A percentile compares a stretch with the other conserved stretches of the same genome.
These are phyloP conservation scores for Schwanniomyces etchellsii DNA, from an alignment of 1,139 yeast genomes.

Conservation along the genomic window DNA sequence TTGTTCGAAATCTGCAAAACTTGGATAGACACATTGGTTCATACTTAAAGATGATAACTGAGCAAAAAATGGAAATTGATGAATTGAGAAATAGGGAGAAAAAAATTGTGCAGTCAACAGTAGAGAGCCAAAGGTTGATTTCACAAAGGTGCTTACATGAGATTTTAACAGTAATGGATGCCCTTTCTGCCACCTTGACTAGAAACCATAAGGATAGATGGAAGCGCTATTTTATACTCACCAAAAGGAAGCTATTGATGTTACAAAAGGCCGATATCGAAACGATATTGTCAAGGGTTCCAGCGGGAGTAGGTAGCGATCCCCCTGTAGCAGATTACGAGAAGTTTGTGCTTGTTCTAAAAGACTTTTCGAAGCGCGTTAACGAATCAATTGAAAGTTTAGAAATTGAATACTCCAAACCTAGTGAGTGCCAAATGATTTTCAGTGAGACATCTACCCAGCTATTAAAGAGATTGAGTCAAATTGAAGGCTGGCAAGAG, in stretches of 20 bases:
- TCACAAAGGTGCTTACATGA: constrained; percentile 31
- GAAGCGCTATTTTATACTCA: constrained; percentile 45
- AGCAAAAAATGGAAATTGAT: constrained; percentile 73
- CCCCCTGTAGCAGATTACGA: constrained; percentile 2
- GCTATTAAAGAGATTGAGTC: constrained; percentile 39
- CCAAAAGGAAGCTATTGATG: constrained; percentile 52
- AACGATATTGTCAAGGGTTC: constrained; percentile 12
- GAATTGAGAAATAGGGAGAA: constrained; percentile 56
- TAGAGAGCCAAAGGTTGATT: constrained; percentile 22
- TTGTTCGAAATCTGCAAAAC: constrained; percentile 68
- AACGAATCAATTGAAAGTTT: constrained; percentile 42
- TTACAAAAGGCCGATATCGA: constrained; percentile 37
- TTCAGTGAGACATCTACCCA: constrained; percentile 37
- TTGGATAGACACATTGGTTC: constrained; percentile 85
- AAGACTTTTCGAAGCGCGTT: constrained; percentile 10
- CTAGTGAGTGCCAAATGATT: constrained; percentile 48
- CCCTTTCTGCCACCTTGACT: constrained; percentile 30
- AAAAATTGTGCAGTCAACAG: constrained; percentile 29
- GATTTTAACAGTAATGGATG: constrained; percentile 36
- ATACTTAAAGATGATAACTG: constrained; percentile 78
- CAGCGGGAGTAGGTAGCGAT: not conserved
- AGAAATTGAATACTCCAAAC: constrained; percentile 43
- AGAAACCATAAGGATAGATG: constrained; percentile 41
- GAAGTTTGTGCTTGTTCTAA: constrained; percentile 13
- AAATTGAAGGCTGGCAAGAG: constrained; percentile 51